Conservation (phyloP, 495 filamentous ascomycete genomes). For the Aspergillus asperescens region DNA sequence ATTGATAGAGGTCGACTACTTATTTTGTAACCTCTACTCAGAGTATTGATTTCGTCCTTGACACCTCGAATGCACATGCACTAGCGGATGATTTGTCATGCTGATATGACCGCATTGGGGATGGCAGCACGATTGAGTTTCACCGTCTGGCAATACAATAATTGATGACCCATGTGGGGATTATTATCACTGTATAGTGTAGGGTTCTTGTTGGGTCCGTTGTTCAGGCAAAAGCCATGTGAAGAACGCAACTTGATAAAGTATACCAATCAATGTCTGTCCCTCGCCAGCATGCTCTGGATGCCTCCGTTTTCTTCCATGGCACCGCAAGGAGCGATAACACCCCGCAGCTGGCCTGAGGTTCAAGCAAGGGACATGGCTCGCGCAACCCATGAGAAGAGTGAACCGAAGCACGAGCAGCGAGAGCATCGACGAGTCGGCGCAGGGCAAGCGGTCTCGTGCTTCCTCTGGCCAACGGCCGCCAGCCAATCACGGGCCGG, state of each 20-base stretch:
- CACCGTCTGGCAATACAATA: no score
- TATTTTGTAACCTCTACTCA: background rate
- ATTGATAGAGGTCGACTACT: background rate
- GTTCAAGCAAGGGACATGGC: conserved; percentile 13
- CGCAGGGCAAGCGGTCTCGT: conserved; percentile 20
- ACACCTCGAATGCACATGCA: no score
- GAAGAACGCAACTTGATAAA: background rate
- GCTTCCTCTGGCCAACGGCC: conserved; percentile 15
- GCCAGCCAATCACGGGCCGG: conserved; percentile 27
- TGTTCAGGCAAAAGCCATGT: background rate
- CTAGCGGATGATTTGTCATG: no score
- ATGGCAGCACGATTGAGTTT: no score
- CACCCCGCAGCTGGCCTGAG: conserved; percentile 2
- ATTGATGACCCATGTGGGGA: no score
- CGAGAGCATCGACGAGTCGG: conserved; percentile 15
- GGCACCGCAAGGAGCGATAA: conserved; percentile 1
- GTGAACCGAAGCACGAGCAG: conserved; percentile 17
- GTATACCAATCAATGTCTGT: conserved; percentile 12
- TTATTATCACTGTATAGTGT: background rate
- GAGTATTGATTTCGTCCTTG: no score
- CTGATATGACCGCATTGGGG: no score
- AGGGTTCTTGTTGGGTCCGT: background rate
- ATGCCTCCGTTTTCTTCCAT: conserved; percentile 8
- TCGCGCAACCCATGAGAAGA: conserved; percentile 14
- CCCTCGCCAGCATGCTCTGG: conserved; percentile 5